These are phyloP conservation scores for Starmerella geochares DNA, from an alignment of 805 yeast species.

Conservation along the genomic window DNA sequence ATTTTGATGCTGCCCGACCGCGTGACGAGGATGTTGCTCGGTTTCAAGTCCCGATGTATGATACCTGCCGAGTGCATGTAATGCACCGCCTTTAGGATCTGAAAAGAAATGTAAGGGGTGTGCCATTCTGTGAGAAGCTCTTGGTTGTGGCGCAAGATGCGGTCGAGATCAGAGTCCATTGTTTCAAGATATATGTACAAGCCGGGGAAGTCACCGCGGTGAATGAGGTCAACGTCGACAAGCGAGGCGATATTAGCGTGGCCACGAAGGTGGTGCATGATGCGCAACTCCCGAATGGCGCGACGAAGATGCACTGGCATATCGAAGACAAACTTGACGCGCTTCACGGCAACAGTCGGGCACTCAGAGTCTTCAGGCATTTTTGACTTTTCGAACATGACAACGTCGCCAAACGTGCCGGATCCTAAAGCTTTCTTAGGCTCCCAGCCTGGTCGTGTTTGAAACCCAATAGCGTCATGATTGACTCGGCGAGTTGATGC, in stretches of 20 bases:
- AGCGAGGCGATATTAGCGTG: slow-evolving; percentile 71
- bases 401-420: slow-evolving; percentile 28
- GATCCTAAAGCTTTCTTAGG: slow-evolving; percentile 22
- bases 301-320: slow-evolving; percentile 60
- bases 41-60: slow-evolving; percentile 84
- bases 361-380: background rate
- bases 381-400: slow-evolving; percentile 14
- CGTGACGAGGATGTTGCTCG: slow-evolving; percentile 75
- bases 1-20: slow-evolving; percentile 67
- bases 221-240: slow-evolving; percentile 62
- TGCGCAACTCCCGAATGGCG: slow-evolving; percentile 71
- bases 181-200: slow-evolving; percentile 81
- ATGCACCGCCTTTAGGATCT: slow-evolving; percentile 73
- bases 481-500: background rate
- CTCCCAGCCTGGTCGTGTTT: slow-evolving; percentile 14
- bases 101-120: slow-evolving; percentile 64
- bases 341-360: slow-evolving; percentile 53
- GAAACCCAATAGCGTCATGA: slow-evolving; percentile 10
- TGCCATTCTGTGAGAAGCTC: slow-evolving; percentile 79
- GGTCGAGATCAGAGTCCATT: slow-evolving; percentile 69
- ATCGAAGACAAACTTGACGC: slow-evolving; percentile 59
- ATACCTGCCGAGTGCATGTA: slow-evolving; percentile 89
- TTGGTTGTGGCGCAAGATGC: slow-evolving; percentile 48
- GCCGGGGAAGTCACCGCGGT: slow-evolving; percentile 64
- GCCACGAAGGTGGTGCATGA: slow-evolving; percentile 75